Conservation (phyloP, 2,329 filamentous ascomycete genomes). For the Talaromyces albobiverticillius region DNA sequence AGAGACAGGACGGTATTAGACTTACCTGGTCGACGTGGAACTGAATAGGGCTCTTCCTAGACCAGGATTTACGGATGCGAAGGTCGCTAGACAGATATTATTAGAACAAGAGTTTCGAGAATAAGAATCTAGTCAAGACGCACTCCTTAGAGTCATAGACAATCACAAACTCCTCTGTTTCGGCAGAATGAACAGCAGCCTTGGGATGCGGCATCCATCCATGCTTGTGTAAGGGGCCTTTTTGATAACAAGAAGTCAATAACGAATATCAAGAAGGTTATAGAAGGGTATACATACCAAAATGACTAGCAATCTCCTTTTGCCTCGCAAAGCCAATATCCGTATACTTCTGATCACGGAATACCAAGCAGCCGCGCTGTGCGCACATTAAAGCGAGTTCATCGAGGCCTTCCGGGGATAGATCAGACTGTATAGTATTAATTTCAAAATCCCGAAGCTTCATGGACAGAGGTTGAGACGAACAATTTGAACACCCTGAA, state of each 20-base stretch:
- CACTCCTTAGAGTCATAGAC: conserved; percentile 5
- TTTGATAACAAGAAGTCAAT: background rate
- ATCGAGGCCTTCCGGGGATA: background rate
- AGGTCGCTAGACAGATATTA: background rate
- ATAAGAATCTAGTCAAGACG: too few species aligned
- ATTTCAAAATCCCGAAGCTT: background rate
- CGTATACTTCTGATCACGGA: conserved; percentile 3
- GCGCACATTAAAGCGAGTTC: conserved; percentile 5
- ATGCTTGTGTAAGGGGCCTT: conserved; percentile 3
- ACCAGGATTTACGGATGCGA: conserved; percentile 6
- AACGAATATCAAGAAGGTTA: background rate
- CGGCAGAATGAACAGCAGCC: background rate
- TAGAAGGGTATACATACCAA: background rate
- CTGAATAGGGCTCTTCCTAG: conserved; percentile 4
- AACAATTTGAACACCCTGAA: conserved; percentile 7
- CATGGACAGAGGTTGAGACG: background rate
- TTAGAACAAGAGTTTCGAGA: too few species aligned
- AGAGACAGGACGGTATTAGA: background rate
- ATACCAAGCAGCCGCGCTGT: background rate
- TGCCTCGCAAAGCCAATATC: conserved; percentile 1
- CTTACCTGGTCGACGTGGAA: conserved; percentile 5
- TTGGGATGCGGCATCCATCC: conserved; percentile 8
- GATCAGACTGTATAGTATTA: background rate
- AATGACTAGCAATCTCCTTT: conserved; percentile 3
- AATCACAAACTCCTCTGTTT: conserved; percentile 7